Percentiles rank a stretch among this genome's conserved stretches.
Conservation (phyloP, 1,284 basidiomycete species). For the Ceratobasidium sp. region DNA sequence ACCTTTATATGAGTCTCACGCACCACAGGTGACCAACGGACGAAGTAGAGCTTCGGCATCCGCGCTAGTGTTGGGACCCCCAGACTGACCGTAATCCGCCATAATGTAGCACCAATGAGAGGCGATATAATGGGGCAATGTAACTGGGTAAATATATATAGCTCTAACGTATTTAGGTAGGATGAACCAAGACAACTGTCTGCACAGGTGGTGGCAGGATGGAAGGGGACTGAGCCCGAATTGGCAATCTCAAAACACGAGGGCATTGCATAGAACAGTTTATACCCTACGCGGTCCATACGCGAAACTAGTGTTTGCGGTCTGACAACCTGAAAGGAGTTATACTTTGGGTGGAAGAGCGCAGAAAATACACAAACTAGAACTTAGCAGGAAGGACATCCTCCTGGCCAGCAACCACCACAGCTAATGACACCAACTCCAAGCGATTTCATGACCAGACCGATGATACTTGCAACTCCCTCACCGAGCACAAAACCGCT, state of each 20-base stretch:
- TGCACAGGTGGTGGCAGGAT: too few relatives aligned
- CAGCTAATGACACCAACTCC: constrained; percentile 84
- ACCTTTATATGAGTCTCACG: background rate
- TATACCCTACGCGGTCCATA: background rate
- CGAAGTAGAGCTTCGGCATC: constrained; percentile 17
- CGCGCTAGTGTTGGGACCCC: background rate
- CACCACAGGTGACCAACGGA: constrained; percentile 37
- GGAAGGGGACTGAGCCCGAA: background rate
- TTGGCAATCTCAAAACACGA: background rate
- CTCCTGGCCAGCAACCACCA: constrained; percentile 80
- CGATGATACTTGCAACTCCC: constrained; percentile 86
- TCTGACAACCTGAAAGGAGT: too few relatives aligned
- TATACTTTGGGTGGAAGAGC: too few relatives aligned
- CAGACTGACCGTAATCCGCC: constrained; percentile 14
- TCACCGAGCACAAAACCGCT: constrained; percentile 97
- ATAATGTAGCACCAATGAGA: background rate
- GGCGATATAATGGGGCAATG: background rate
- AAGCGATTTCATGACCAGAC: constrained; percentile 76
- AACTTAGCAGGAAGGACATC: constrained; percentile 71
- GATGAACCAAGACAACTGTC: constrained; percentile 43
- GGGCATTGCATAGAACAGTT: background rate
- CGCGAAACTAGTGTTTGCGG: too few relatives aligned
- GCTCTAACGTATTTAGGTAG: background rate
- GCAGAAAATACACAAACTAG: background rate
- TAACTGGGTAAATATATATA: background rate